These are phyloP conservation scores for Globisporangium alternatum DNA, from an alignment of 352 stramenopile species.

Conservation along the genomic window DNA sequence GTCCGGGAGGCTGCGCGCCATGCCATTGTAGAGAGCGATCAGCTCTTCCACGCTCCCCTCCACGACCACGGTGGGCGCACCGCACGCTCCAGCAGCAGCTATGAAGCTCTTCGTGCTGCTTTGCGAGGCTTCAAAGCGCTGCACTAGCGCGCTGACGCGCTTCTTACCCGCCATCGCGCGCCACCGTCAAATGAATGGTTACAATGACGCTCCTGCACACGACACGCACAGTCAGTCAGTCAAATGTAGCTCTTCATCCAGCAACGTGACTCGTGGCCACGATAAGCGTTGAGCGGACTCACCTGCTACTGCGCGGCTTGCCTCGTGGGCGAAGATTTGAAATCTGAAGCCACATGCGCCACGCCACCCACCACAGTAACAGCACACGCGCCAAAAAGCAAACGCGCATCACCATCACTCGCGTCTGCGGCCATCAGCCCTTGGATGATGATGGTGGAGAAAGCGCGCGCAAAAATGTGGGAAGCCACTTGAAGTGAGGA, in stretches of 20 bases:
- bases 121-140: slow-evolving; percentile 13
- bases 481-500: slow-evolving; percentile 8
- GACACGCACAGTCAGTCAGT: background rate
- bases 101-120: background rate
- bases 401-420: background rate
- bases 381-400: background rate
- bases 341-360: slow-evolving; percentile 13
- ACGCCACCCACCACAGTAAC: background rate
- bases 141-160: slow-evolving; percentile 11
- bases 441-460: background rate
- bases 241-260: background rate
- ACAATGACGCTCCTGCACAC: background rate
- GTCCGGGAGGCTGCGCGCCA: slow-evolving; percentile 17
- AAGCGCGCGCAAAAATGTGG: slow-evolving; percentile 8
- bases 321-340: slow-evolving; percentile 2
- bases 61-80: background rate
- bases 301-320: background rate
- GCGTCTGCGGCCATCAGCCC: background rate
- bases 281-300: background rate
- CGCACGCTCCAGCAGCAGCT: background rate
- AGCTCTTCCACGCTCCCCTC: slow-evolving; percentile 16
- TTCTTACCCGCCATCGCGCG: slow-evolving; percentile 4
- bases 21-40: slow-evolving; percentile 12
- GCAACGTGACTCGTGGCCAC: background rate
- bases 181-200: background rate